Percentiles rank a stretch among this genome's conserved stretches.
Conservation (phyloP, 441 rosid genomes). For the Mallotus japonicus region DNA sequence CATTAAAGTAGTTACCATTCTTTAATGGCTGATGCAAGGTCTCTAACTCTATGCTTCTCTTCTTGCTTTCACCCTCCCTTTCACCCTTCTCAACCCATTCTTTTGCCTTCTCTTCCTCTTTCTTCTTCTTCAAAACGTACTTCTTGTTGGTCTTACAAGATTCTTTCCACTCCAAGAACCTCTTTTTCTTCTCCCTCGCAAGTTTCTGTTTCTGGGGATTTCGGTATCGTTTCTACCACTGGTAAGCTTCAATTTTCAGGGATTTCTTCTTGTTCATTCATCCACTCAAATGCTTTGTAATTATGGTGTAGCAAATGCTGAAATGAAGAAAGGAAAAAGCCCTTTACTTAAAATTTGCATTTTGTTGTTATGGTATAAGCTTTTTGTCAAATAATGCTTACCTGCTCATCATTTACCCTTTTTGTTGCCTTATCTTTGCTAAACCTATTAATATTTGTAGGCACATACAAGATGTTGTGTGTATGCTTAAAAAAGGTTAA, state of each 20-base stretch:
- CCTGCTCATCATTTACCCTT: no score
- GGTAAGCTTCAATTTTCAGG: constrained; percentile 21
- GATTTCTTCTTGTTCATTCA: background rate
- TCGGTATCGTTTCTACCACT: constrained; percentile 27
- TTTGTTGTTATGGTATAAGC: background rate
- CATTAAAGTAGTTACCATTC: background rate
- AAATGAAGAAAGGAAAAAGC: background rate
- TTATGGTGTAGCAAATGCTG: background rate
- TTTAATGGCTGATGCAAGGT: constrained; percentile 12
- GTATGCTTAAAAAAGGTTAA: no score
- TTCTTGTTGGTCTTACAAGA: constrained; percentile 9
- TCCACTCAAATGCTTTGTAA: background rate
- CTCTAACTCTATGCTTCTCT: background rate
- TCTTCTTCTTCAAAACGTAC: background rate
- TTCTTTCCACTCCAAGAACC: constrained; percentile 6
- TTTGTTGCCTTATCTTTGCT: no score
- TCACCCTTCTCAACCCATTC: constrained; percentile 9
- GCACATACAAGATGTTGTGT: no score
- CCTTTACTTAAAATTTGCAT: background rate
- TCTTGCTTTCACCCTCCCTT: constrained; percentile 15
- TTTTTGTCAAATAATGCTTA: background rate
- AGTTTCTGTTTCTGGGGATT: constrained; percentile 26
- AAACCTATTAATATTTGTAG: no score
- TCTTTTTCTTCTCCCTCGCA: background rate
- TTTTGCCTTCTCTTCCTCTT: constrained; percentile 18